Conservation (phyloP, 257 asterid genomes). For the Forsythia viridissima region DNA sequence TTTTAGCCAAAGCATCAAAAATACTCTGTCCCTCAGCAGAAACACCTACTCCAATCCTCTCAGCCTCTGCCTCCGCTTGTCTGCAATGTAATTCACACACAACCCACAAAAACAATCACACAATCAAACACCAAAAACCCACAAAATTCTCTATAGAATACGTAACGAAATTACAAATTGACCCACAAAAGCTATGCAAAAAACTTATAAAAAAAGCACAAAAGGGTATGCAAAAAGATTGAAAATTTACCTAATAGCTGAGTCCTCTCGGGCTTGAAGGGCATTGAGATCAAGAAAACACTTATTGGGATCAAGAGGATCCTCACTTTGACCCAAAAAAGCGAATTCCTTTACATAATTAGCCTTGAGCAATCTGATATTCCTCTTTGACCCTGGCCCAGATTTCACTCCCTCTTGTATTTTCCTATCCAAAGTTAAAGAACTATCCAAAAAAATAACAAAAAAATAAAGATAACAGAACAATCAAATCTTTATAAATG, state of each 20-base stretch:
- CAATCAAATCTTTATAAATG: neutral
- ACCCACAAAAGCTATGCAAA: neutral
- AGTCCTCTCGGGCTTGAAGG: slow-evolving; percentile 85
- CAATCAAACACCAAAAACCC: slow-evolving; percentile 3
- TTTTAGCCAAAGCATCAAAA: slow-evolving; percentile 90
- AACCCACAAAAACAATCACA: slow-evolving; percentile 11
- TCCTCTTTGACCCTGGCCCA: slow-evolving; percentile 73
- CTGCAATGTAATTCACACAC: slow-evolving; percentile 45
- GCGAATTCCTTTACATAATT: slow-evolving; percentile 75
- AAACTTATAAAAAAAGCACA: neutral
- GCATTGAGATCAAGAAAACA: slow-evolving; percentile 74
- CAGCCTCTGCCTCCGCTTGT: slow-evolving; percentile 88
- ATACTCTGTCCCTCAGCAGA: slow-evolving; percentile 88
- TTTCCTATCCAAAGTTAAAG: slow-evolving; percentile 49
- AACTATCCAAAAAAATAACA: slow-evolving; percentile 11
- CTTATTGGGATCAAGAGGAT: slow-evolving; percentile 79
- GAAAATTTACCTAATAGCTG: slow-evolving; percentile 68
- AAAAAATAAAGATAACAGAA: neutral
- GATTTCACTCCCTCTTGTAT: slow-evolving; percentile 79
- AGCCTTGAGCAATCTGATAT: slow-evolving; percentile 81
- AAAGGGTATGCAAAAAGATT: neutral
- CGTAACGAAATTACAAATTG: neutral
- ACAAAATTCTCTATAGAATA: neutral
- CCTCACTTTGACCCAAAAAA: slow-evolving; percentile 76
- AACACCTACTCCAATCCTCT: slow-evolving; percentile 95